Conservation (phyloP, 768 basidiomycete species). For the Trametes gibbosa region DNA sequence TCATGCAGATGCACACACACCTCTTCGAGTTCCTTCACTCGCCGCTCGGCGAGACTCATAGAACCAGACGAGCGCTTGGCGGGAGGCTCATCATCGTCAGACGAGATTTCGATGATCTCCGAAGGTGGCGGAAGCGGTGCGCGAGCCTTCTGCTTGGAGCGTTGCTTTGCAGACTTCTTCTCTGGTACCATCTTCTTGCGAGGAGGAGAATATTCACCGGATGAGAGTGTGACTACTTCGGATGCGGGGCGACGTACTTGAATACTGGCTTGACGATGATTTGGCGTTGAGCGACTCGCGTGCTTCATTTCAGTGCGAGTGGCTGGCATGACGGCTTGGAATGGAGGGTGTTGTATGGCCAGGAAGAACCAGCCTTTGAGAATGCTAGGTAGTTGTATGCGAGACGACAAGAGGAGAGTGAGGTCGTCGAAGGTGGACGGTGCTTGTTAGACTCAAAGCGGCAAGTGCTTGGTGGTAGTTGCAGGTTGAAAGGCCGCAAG, state of each 20-base stretch:
- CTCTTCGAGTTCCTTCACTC: conserved; percentile 14
- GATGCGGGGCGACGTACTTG: not conserved
- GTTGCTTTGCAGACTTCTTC: not conserved
- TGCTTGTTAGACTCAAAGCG: not conserved
- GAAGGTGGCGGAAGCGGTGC: conserved; percentile 10
- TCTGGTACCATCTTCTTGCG: conserved; percentile 4
- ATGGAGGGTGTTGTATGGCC: not conserved
- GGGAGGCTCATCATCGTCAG: conserved; percentile 20
- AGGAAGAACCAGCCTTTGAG: not conserved
- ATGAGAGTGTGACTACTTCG: conserved; percentile 21
- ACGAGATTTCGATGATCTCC: conserved; percentile 26
- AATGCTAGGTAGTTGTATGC: not conserved
- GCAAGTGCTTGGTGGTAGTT: conserved; percentile 8
- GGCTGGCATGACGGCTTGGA: conserved; percentile 16
- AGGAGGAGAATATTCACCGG: conserved; percentile 20
- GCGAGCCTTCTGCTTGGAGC: conserved; percentile 15
- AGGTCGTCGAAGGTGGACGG: not conserved
- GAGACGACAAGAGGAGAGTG: not conserved
- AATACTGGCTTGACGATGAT: not conserved
- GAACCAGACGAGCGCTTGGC: conserved; percentile 4
- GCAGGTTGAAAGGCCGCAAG: not conserved
- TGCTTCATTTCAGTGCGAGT: conserved; percentile 15
- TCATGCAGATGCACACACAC: conserved; percentile 1
- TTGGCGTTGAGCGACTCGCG: conserved; percentile 13
- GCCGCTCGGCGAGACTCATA: not conserved